Evolutionary conservation across 108 stramenopile genomes (phyloP), one percentile per base, ranked within the genome.

Genomic region (Skeletonema costatum): DNA sequence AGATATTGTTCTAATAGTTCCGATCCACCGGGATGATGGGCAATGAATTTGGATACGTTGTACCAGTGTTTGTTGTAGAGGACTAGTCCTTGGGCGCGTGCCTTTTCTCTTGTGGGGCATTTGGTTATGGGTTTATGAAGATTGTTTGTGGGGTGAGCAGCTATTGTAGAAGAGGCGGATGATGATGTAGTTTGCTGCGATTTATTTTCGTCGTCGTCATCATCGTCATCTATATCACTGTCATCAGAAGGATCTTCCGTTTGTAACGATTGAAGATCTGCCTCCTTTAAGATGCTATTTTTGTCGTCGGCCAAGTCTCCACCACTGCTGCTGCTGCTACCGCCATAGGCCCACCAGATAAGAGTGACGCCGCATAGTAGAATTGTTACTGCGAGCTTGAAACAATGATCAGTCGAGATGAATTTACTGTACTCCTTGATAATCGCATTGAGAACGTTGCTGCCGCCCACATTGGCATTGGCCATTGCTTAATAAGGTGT

Each of bases 1-100:
- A 74, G 65, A 59, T 74, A 66, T 66, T 74, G 74, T 25, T 66
- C 12, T 17, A 74, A 31, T 16, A 74, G 31, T 35, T 74, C 74
- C 10, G 64, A 50, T 44, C 74, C 74, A 9, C 74, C 74, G 8
- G 74, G 74, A 42, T 74, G 74, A 66, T 74, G 65, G n/a, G 74
- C 64, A 10, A 74, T 65, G 38, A 74, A 74, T 39, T 74, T 74
- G 41, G 29, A 56, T 25, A 74, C 74, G n/a, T 50, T n/a, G 66
- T 74, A 74, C 74, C 74, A 74, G 5, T 66, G 42, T 21, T 65
- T 65, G 33, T 74, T 65, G 21, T 62, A 74, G 35, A 74, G 56
- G 30, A 74, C 65, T 12, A 74, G 29, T 6, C 74, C 74, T 30
- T 74, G 60, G 12, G 64, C 16, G 2, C 74, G 64, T 56, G 74